Conservation (phyloP, 768 basidiomycete species). For the Rhizopogon vinicolor region DNA sequence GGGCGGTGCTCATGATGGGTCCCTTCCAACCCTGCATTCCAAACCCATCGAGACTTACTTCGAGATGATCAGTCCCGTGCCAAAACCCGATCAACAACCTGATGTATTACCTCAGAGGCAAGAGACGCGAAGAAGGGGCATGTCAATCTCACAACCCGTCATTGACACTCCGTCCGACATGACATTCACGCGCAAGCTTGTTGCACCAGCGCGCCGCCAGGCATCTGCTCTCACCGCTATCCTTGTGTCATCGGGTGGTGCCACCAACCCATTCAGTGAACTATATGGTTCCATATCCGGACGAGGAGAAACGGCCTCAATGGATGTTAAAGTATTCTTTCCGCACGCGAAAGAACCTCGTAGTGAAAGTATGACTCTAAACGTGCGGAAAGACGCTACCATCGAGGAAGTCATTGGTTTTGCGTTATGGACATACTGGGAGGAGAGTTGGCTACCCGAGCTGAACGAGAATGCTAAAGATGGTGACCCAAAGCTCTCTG, state of each 20-base stretch:
- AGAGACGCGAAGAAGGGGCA: conserved; percentile 23
- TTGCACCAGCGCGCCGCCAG: conserved; percentile 37
- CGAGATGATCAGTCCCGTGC: conserved; percentile 48
- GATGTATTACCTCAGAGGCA: conserved; percentile 16
- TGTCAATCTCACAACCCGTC: conserved; percentile 23
- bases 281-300: conserved; percentile 84
- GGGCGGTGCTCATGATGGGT: conserved; percentile 24
- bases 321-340: conserved; percentile 77
- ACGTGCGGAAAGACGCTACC: conserved; percentile 81
- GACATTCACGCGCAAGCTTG: conserved; percentile 49
- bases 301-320: conserved; percentile 57
- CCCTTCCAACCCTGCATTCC: conserved; percentile 15
- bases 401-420: conserved; percentile 97
- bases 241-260: conserved; percentile 59
- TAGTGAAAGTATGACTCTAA: conserved; percentile 63
- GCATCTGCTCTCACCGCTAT: conserved; percentile 71
- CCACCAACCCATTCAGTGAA: conserved; percentile 83
- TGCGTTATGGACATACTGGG: conserved; percentile 91
- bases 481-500: conserved; percentile 65
- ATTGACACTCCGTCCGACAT: conserved; percentile 20
- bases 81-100: conserved; percentile 16
- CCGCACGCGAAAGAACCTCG: conserved; percentile 66
- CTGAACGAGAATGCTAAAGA: conserved; percentile 63
- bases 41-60: conserved; percentile 40
- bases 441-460: conserved; percentile 76